Base-by-base conservation (phyloP, 2,329 filamentous ascomycete species). In the Xylariales sp. region DNA sequence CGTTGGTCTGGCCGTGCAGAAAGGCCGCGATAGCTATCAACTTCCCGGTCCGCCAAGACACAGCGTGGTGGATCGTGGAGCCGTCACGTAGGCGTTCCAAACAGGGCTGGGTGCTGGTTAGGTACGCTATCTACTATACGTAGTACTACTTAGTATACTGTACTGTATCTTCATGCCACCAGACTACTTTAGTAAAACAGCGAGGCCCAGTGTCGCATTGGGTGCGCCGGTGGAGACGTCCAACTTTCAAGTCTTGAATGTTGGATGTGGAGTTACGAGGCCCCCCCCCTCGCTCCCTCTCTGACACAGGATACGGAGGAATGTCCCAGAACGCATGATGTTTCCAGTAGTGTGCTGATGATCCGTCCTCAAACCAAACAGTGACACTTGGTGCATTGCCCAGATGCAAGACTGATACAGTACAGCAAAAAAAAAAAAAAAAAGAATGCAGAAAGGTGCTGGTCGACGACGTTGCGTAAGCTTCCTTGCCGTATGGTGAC, bases 1-100 rank as follows among this genome's bases (percentile, higher is more conserved):
- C 53, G 53, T 43, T 43, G 60, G 12, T 41, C 36, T n/a, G 50
- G 32, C n/a, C 23, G 23, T 23, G 23, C 23, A 23, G 23, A 23
- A 23, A 23, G 23, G 23, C 23, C n/a, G 32, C 16, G 14, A 58
- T 54, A 58, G 62, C 62, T 58, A 61, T 62, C 65, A 36, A 18
- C 53, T 54, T 68, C 66, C 62, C 39, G 34, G 55, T 41, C 41
- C 34, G 50, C 48, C 62, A 65, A 68, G 57, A 46, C 23, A 50
- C 32, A 50, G 54, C 10, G 55, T 45, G 56, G 65, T 61, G 65
- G 65, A 64, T 57, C 65, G 45, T 61, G 55, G 28, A 50, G 61
- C 55, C 54, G 60, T 61, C 55, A 59, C 45, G 56, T 52, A 45
- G 45, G 45, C 39, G 56, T 53, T 54, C 49, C 48, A 50, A 60